Base-by-base conservation (phyloP, 371 early-diverging fungal species). In the Apophysomyces elegans region DNA sequence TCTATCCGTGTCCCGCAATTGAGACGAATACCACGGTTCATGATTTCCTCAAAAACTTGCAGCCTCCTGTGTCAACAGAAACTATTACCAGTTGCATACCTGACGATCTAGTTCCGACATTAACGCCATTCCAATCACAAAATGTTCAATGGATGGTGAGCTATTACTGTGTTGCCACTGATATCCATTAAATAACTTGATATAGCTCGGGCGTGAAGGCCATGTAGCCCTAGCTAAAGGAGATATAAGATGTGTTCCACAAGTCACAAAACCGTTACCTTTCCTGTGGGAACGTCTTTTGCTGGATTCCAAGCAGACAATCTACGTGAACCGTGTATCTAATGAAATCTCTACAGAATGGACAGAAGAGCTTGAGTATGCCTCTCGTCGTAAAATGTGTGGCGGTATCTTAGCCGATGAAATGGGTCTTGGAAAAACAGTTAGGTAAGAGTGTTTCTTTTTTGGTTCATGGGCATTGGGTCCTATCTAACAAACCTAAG, bases 361-460 rank as follows among this genome's bases (percentile, higher is more conserved):
- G 32, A 64, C 44, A 5, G 37, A n/a, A 7, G 62, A 39, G 1
- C 61, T 63, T 18, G 58, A 57, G 7, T 32, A 56, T 16, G 63
- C 65, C 2, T 16, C 41, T 5, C 13, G 54, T 3, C 38, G 61
- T 18, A 38, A 60, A 3, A 35, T 47, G 38, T 43, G 66, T 9
- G 82, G 82, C 1, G 90, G 94, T 4, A 78, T 79, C 4, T 57
- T 83, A 5, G 79, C 81, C 1, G 83, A 84, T 44, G 85, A 85
- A 59, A 85, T 85, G 91, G 83, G 81, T 5, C 72, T 91, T 6
- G 90, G 90, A 36, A 91, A 94, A 80, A 95, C 95, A 1, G 78
- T 95, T 21, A 68, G 73, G 73, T 72, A 63, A 37, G 56, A 9
- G 41, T 13, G 32, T 26, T 26, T 3, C 32, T 0, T 9, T 5